Evolutionary conservation across 805 yeast species (phyloP).

Genomic region (Komagataella kurtzmanii): DNA sequence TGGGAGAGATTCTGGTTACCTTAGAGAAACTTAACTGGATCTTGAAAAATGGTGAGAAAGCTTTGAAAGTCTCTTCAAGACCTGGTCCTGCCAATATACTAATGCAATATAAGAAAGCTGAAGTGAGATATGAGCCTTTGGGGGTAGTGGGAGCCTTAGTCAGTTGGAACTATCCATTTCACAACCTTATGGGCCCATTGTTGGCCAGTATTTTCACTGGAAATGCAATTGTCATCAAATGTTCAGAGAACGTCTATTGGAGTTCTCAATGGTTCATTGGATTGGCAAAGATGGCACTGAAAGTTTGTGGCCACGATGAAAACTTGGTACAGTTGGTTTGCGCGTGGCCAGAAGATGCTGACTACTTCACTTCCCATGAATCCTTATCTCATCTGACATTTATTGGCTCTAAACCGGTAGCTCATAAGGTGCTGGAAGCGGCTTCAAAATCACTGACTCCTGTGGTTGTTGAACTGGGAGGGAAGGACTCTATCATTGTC

Average conservation of each 20-base stretch:
- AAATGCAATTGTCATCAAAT: constrained; percentile 80
- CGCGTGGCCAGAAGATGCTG: constrained; percentile 85
- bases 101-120: constrained; percentile 85
- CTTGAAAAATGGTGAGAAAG: constrained; percentile 64
- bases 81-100: constrained; percentile 81
- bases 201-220: constrained; percentile 86
- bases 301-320: constrained; percentile 63
- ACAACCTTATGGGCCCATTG: constrained; percentile 85
- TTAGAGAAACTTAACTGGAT: constrained; percentile 90
- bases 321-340: constrained; percentile 78
- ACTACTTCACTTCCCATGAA: constrained; percentile 72
- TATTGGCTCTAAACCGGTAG: constrained; percentile 92
- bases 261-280: constrained; percentile 70
- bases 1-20: constrained; percentile 95
- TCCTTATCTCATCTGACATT: constrained; percentile 82
- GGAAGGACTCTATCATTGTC: constrained; percentile 85
- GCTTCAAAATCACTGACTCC: constrained; percentile 88
- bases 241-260: constrained; percentile 96
- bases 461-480: constrained; percentile 92
- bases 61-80: constrained; percentile 57
- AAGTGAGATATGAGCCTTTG: constrained; percentile 86
- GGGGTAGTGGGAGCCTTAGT: constrained; percentile 84
- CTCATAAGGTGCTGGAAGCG: constrained; percentile 71
- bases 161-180: constrained; percentile 97
- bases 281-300: constrained; percentile 59